These are phyloP conservation scores for Fagopyrum esculentum DNA, from an alignment of 148 eudicot genomes.

Conservation along the genomic window DNA sequence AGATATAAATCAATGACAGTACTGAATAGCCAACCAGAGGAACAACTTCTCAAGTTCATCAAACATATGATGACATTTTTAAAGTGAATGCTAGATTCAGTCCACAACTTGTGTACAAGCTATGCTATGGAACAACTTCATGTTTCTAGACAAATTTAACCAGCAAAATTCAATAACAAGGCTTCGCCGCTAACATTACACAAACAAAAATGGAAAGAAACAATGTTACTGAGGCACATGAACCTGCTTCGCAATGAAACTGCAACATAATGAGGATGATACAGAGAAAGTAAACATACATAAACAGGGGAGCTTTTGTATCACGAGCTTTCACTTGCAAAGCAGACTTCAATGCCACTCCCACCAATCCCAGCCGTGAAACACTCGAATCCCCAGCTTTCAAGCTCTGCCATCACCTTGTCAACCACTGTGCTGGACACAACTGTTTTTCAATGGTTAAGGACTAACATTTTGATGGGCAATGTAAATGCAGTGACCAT, in stretches of 20 bases:
- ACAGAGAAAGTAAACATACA: background rate
- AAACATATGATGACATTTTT: background rate
- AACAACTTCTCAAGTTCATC: background rate
- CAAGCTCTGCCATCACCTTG: constrained; percentile 69
- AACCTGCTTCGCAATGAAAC: background rate
- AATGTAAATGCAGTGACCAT: background rate
- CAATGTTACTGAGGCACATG: background rate
- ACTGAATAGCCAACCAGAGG: background rate
- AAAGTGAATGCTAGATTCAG: background rate
- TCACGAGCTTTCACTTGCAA: constrained; percentile 16
- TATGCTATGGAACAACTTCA: background rate
- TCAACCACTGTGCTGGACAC: constrained; percentile 54
- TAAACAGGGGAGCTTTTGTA: background rate
- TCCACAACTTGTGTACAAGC: background rate
- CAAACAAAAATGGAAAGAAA: constrained; percentile 4
- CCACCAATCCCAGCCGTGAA: constrained; percentile 77
- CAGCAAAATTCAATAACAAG: background rate
- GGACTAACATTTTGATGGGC: background rate
- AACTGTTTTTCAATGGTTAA: constrained; percentile 29
- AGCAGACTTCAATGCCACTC: constrained; percentile 60
- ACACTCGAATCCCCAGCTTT: constrained; percentile 76
- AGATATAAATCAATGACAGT: too few relatives aligned
- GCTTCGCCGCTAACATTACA: constrained; percentile 5
- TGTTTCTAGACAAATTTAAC: background rate
- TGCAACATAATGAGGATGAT: background rate